phyloP scores from a whole-genome alignment of 2,329 filamentous ascomycete genomes.

The Hypoxylon sp. region DNA sequence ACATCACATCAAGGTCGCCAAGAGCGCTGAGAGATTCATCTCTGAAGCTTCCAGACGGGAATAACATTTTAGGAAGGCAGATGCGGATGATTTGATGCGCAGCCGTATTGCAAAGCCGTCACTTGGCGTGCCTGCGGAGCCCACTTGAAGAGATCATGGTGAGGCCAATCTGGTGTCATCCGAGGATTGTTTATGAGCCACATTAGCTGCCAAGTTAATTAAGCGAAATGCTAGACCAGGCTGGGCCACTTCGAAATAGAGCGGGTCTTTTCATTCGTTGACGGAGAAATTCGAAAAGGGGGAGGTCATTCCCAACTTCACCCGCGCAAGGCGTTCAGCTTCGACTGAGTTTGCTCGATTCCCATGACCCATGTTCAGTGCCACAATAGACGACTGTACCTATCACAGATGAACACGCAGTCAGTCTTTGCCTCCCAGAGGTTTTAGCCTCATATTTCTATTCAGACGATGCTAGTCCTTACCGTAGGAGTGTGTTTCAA shows the following conservation, averaged over 20 bases:
- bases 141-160: conserved; percentile 25
- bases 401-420: conserved; percentile 44
- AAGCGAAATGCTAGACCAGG: conserved; percentile 12
- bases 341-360: conserved; percentile 32
- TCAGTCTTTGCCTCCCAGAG: conserved; percentile 14
- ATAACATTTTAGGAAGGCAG: conserved; percentile 34
- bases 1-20: conserved; percentile 26
- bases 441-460: conserved; percentile 25
- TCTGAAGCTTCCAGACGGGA: conserved; percentile 14
- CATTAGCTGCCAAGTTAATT: conserved; percentile 30
- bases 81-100: conserved; percentile 28
- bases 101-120: conserved; percentile 27
- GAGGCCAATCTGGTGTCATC: conserved; percentile 23
- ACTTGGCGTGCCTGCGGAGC: conserved; percentile 32
- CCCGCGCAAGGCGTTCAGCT: conserved; percentile 22
- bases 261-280: conserved; percentile 11
- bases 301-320: conserved; percentile 19
- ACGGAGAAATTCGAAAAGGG: conserved; percentile 36
- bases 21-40: conserved; percentile 14
- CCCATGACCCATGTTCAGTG: conserved; percentile 37
- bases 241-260: conserved; percentile 13
- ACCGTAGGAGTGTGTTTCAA: conserved; percentile 9
- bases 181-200: conserved; percentile 17
- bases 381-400: conserved; percentile 29
- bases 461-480: conserved; percentile 19